Percentiles rank a stretch among this genome's conserved stretches.
Conservation (phyloP, 2,329 filamentous ascomycete genomes). For the Fusarium caatingaense region DNA sequence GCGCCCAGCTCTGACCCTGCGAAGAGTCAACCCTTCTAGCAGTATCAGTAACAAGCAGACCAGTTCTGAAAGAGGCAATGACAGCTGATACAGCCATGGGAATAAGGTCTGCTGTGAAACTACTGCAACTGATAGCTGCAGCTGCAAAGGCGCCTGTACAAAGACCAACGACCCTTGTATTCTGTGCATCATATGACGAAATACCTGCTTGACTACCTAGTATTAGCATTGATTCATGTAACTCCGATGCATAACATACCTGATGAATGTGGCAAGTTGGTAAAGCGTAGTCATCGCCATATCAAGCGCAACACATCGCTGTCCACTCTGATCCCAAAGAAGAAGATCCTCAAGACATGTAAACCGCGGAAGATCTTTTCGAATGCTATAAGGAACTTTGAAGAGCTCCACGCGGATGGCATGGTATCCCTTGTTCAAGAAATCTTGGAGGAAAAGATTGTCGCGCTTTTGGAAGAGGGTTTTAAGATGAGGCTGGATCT, state of each 20-base stretch:
- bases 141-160: slow-evolving; percentile 40
- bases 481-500: slow-evolving; percentile 32
- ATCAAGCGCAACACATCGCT: slow-evolving; percentile 35
- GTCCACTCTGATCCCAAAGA: slow-evolving; percentile 31
- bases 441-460: slow-evolving; percentile 39
- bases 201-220: slow-evolving; percentile 8
- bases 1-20: slow-evolving; percentile 31
- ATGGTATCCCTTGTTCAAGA: slow-evolving; percentile 34
- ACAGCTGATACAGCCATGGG: slow-evolving; percentile 30
- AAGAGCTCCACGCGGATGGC: slow-evolving; percentile 31
- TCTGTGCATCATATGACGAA: slow-evolving; percentile 33
- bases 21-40: slow-evolving; percentile 15
- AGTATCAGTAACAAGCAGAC: slow-evolving; percentile 30
- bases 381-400: slow-evolving; percentile 22
- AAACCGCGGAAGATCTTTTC: slow-evolving; percentile 34
- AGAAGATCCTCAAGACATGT: slow-evolving; percentile 38
- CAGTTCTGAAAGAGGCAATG: slow-evolving; percentile 31
- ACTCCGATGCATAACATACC: neutral
- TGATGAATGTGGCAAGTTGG: slow-evolving; percentile 37
- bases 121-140: slow-evolving; percentile 37
- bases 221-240: rapidly evolving
- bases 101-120: slow-evolving; percentile 34
- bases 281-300: slow-evolving; percentile 40
- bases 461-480: slow-evolving; percentile 33
- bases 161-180: slow-evolving; percentile 32